A percentile compares a stretch with the other conserved stretches of the same genome.
phyloP scores from a whole-genome alignment of 805 yeast genomes.

The Yarrowia sp. region DNA sequence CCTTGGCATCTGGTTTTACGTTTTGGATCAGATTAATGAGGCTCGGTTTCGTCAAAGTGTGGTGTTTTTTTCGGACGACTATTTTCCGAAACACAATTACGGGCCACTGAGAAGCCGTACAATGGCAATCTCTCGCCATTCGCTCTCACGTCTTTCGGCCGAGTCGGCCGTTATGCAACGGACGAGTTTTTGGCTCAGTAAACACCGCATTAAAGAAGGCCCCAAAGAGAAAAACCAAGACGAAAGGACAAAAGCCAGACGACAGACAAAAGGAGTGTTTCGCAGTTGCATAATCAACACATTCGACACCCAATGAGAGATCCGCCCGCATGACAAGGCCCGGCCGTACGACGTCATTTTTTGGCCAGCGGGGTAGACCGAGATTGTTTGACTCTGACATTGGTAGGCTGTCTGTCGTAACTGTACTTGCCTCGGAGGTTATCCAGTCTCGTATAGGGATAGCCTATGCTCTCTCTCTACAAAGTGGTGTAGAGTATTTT shows the following conservation, averaged over 20 bases:
- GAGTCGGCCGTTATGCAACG: constrained; percentile 33
- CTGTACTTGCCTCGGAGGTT: constrained; percentile 34
- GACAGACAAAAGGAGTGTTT: background rate
- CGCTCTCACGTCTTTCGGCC: constrained; percentile 5
- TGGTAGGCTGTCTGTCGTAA: constrained; percentile 9
- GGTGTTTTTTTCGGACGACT: no score
- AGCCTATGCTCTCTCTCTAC: no score
- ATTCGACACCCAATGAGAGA: constrained; percentile 28
- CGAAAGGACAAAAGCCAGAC: no score
- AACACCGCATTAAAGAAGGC: background rate
- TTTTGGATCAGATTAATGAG: background rate
- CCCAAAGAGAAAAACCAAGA: background rate
- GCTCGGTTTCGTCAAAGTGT: background rate
- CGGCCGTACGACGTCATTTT: background rate
- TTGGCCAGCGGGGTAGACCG: background rate
- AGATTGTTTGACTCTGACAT: constrained; percentile 15
- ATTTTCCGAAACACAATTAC: no score
- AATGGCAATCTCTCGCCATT: background rate
- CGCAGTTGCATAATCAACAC: constrained; percentile 32
- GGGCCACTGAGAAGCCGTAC: constrained; percentile 6
- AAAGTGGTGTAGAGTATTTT: no score
- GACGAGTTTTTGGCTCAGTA: constrained; percentile 3
- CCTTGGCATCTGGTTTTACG: constrained; percentile 1
- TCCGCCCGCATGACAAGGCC: constrained; percentile 21
- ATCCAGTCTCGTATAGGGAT: background rate